phyloP scores from a whole-genome alignment of 495 filamentous ascomycete species.

The Pyronema domesticum region DNA sequence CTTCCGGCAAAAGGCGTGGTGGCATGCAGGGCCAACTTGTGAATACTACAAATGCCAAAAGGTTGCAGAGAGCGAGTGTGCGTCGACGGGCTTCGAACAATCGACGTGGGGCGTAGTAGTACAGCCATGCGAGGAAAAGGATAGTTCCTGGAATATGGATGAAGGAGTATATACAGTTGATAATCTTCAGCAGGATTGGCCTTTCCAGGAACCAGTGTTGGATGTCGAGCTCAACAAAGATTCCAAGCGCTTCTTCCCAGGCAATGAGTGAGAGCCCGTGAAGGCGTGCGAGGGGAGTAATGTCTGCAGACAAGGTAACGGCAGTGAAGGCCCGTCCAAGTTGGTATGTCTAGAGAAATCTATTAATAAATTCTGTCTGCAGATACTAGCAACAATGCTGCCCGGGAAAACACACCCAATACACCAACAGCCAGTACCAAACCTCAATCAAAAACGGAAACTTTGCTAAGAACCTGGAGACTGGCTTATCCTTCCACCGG shows the following conservation, averaged over 20 bases:
- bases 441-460: constrained; percentile 21
- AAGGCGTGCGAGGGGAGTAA: constrained; percentile 36
- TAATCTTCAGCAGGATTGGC: constrained; percentile 15
- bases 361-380: not conserved
- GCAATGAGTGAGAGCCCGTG: constrained; percentile 41
- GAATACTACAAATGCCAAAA: constrained; percentile 61
- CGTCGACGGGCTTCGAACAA: constrained; percentile 45
- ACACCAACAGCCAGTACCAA: constrained; percentile 22
- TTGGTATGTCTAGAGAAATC: constrained; percentile 31
- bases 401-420: constrained; percentile 12
- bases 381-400: not conserved
- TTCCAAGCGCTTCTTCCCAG: constrained; percentile 35
- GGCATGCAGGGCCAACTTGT: constrained; percentile 70
- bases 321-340: constrained; percentile 45
- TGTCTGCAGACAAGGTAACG: constrained; percentile 39
- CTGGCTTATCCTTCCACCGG: constrained; percentile 10
- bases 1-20: constrained; percentile 46
- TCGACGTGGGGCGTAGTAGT: constrained; percentile 39
- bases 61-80: constrained; percentile 56
- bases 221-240: constrained; percentile 28
- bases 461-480: constrained; percentile 11
- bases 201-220: constrained; percentile 13
- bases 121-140: constrained; percentile 47
- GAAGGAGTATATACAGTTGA: constrained; percentile 57
- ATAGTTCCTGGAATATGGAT: constrained; percentile 72